Evolutionary conservation across 2,329 filamentous ascomycete species (phyloP).

Genomic region (Paecilomyces sp.): DNA sequence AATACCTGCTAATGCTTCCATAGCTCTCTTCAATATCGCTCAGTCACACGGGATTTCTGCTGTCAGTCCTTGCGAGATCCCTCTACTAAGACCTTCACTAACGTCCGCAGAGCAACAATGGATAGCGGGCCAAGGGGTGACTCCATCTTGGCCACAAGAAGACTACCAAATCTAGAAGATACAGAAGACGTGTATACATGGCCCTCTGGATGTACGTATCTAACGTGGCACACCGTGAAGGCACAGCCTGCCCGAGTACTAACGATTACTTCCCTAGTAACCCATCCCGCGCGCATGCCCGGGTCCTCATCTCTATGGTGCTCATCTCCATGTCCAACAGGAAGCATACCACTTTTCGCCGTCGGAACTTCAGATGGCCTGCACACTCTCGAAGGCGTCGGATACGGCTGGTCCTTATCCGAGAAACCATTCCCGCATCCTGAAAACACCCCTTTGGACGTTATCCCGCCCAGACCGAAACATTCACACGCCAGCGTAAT

Average conservation of each 20-base stretch:
- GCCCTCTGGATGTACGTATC: slow-evolving; percentile 21
- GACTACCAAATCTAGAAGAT: slow-evolving; percentile 24
- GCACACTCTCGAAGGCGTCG: slow-evolving; percentile 21
- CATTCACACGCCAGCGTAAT: slow-evolving; percentile 22
- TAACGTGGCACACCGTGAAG: neutral
- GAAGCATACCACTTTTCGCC: slow-evolving; percentile 24
- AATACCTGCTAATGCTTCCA: neutral
- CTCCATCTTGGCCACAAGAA: slow-evolving; percentile 22
- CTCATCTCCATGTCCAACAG: slow-evolving; percentile 26
- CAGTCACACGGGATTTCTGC: slow-evolving; percentile 25
- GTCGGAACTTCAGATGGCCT: slow-evolving; percentile 32
- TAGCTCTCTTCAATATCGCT: slow-evolving; percentile 31
- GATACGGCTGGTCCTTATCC: slow-evolving; percentile 21
- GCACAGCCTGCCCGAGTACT: neutral
- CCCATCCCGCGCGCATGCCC: slow-evolving; percentile 20
- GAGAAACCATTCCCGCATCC: slow-evolving; percentile 17
- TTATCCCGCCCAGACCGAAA: slow-evolving; percentile 9
- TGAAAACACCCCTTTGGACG: slow-evolving; percentile 9
- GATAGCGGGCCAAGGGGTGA: slow-evolving; percentile 26
- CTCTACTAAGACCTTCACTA: slow-evolving; percentile 4
- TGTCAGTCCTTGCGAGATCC: slow-evolving; percentile 15
- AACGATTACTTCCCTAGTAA: slow-evolving; percentile 9
- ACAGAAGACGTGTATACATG: slow-evolving; percentile 22
- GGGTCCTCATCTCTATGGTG: slow-evolving; percentile 26
- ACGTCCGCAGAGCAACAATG: slow-evolving; percentile 24